Evolutionary conservation across 208 protist species (phyloP), one percentile per base, ranked within the genome.

Genomic region (Leishmania gerbilli): DNA sequence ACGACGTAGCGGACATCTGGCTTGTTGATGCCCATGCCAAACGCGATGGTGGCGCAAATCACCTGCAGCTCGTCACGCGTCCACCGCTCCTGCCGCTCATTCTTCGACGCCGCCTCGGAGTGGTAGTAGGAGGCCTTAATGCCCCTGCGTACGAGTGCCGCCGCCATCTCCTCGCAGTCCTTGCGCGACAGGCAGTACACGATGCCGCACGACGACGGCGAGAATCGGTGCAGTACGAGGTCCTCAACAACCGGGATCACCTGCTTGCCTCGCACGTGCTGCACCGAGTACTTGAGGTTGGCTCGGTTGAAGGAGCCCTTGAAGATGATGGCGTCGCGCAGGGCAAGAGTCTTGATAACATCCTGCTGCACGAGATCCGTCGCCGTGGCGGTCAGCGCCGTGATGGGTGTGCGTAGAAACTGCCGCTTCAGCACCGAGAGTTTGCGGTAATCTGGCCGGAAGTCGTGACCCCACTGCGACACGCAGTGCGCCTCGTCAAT

Each of bases 21-120:
- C 76, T 99, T 99, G 87, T 99, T 98, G 82, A 99, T 99, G 76
- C 98, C 99, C 98, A 99, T 99, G 42, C 98, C 99, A 85, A 99
- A 99, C 34, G 99, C 99, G 69, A 99, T 98, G 27, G 99, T 99
- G 47, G 99, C 98, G 71, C 95, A 97, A 45, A 99, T 97, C n/a
- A 99, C 95, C 37, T 97, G 88, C 47, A 99, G 72, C 64, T 96
- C 86, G 78, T 98, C 98, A 1, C 79, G 87, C 58, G 88, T 98
- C 97, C 98, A 99, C 77, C 79, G 79, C 84, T 97, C 92, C 86
- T 98, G 95, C 71, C 84, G 89, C 64, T 91, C 89, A 79, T 95
- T 95, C 83, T 95, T 96, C 9, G 78, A 76, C 31, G 82, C 69
- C 31, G 94, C 92, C 71, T 93, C 87, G n/a, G 91, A 76, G 84